Base-by-base conservation (phyloP, 1,284 basidiomycete genomes). In the Puccinia hordei region DNA sequence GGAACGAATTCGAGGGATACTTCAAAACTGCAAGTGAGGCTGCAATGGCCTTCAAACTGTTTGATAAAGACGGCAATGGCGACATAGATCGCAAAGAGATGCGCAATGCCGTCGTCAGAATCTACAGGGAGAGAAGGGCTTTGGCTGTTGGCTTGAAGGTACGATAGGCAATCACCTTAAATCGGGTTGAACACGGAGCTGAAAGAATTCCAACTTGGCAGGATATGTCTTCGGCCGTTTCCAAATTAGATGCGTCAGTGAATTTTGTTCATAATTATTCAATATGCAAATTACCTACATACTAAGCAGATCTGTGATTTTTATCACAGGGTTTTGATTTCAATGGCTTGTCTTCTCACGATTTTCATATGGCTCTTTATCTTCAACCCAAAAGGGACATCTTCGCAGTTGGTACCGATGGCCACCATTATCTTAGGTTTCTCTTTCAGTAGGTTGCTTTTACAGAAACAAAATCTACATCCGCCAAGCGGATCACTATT, bases 61-160 rank as follows among this genome's bases (percentile, higher is more conserved):
- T 94, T 82, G 92, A 94, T 84, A 91, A 91, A 84, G 92, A 94
- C 84, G 90, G 89, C n/a, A 94, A 94, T 83, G 93, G 92, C 15
- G 92, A 93, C 83, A 92, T 94, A 79, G 89, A 88, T n/a, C 92
- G 90, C 85, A 88, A 87, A 46, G 92, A 94, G 86, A 93, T 94
- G 92, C 89, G 92, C 65, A 91, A 92, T 83, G 92, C 91, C 0
- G 92, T 94, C 3, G 91, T 92, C 83, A 87, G 92, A 55, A 93
- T 94, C 72, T 94, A 93, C 84, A 88, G 89, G 73, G 92, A 94
- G 85, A 89, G 92, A 30, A 92, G 92, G 83, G 88, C 91, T 1
- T 86, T 94, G 46, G 89, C 89, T 1, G 88, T 90, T n/a, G 90
- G 90, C 83, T 87, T 93, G 73, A 92, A 92, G 27, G 74, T 76